A percentile compares a stretch with the other conserved stretches of the same genome.
phyloP scores from a whole-genome alignment of 495 filamentous ascomycete species.

The Penicillium goetzii region DNA sequence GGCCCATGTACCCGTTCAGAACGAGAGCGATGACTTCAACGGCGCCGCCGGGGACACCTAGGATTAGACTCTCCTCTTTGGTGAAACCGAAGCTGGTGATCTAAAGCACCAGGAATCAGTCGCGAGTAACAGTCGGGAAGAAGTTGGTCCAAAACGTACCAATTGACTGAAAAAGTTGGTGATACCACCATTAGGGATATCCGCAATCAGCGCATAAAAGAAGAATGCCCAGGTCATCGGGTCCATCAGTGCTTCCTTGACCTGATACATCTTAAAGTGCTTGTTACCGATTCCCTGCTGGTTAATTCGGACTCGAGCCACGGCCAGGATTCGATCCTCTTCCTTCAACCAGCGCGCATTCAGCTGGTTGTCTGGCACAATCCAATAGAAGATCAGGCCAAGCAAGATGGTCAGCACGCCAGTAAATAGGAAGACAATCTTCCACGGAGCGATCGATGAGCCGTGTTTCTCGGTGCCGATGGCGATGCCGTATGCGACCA shows the following conservation, averaged over 20 bases:
- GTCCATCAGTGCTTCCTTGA: conserved; percentile 60
- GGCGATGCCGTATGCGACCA: conserved; percentile 68
- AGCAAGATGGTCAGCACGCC: conserved; percentile 63
- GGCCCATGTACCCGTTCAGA: conserved; percentile 61
- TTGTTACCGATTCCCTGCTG: conserved; percentile 73
- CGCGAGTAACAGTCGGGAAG: conserved; percentile 5
- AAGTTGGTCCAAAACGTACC: conserved; percentile 35
- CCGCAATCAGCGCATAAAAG: conserved; percentile 61
- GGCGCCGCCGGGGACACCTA: conserved; percentile 67
- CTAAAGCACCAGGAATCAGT: no score
- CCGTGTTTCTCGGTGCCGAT: conserved; percentile 56
- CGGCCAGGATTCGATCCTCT: conserved; percentile 61
- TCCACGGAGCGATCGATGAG: conserved; percentile 63
- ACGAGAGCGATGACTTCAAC: conserved; percentile 67
- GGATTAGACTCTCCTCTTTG: conserved; percentile 62
- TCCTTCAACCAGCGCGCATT: conserved; percentile 68
- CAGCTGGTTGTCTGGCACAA: conserved; percentile 71
- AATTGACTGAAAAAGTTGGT: conserved; percentile 72
- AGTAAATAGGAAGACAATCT: conserved; percentile 69
- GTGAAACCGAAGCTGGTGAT: conserved; percentile 55
- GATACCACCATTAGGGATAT: conserved; percentile 71
- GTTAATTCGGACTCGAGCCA: conserved; percentile 65
- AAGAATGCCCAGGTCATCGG: conserved; percentile 70
- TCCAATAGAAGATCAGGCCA: conserved; percentile 61
- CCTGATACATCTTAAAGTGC: conserved; percentile 66